phyloP scores from a whole-genome alignment of 441 rosid genomes.

The Adansonia grandidieri region DNA sequence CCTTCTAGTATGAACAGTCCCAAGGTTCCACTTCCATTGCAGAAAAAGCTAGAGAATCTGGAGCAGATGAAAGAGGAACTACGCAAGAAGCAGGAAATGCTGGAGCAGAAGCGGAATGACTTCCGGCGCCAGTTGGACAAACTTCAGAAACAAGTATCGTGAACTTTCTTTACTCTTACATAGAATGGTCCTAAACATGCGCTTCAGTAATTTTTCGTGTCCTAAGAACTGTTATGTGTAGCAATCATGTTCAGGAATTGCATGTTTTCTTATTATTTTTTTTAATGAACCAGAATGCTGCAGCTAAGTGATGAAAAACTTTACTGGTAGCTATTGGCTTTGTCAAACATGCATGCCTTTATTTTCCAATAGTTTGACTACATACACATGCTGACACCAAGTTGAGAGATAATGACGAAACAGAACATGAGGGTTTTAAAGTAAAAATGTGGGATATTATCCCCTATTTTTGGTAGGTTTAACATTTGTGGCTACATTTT shows the following conservation, averaged over 20 bases:
- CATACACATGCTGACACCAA: not conserved
- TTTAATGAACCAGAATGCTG: not conserved
- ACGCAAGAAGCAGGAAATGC: slow-evolving; percentile 87
- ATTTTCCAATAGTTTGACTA: not conserved
- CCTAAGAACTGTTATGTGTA: not conserved
- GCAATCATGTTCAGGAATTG: not conserved
- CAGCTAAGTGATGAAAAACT: slow-evolving; percentile 1
- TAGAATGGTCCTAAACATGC: not conserved
- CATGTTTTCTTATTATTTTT: not conserved
- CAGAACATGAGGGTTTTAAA: not conserved
- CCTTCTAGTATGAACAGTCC: slow-evolving; percentile 50
- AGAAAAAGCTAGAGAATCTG: slow-evolving; percentile 74
- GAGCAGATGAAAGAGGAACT: slow-evolving; percentile 90
- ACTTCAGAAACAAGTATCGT: slow-evolving; percentile 75
- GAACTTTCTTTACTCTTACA: slow-evolving; percentile 23
- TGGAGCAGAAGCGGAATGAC: slow-evolving; percentile 85
- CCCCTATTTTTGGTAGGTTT: not conserved
- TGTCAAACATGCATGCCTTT: slow-evolving; percentile 12
- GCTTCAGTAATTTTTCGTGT: slow-evolving; percentile 12
- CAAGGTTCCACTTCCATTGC: slow-evolving; percentile 62
- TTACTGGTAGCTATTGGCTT: not conserved
- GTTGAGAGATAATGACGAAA: not conserved
- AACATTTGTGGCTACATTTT: slow-evolving; percentile 26
- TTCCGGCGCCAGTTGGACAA: slow-evolving; percentile 73
- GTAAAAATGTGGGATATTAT: not conserved